Percentiles rank a stretch among this genome's conserved stretches.
phyloP scores from a whole-genome alignment of 2,329 filamentous ascomycete species.

The Aspergillus ibericus region DNA sequence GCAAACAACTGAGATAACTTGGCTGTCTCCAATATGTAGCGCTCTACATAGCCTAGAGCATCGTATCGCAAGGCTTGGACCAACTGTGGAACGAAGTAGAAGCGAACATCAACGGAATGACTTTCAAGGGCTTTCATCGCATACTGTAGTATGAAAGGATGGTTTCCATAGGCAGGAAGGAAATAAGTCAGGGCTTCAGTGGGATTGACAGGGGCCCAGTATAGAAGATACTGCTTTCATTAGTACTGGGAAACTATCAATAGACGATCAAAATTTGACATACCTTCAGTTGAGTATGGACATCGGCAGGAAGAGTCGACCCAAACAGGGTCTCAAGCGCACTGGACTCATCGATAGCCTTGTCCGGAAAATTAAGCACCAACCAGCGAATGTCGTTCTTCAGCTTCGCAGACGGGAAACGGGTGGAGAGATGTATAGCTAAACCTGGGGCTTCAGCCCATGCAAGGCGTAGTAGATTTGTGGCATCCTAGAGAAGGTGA shows the following conservation, averaged over 20 bases:
- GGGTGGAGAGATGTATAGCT: conserved; percentile 77
- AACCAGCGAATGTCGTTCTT: conserved; percentile 75
- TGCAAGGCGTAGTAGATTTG: conserved; percentile 72
- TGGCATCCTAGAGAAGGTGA: conserved; percentile 50
- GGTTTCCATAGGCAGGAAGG: conserved; percentile 82
- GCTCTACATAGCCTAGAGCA: conserved; percentile 86
- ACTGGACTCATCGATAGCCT: conserved; percentile 76
- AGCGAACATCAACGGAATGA: conserved; percentile 93
- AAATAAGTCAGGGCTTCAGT: conserved; percentile 93
- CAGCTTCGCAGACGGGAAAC: conserved; percentile 75
- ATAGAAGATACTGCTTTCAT: conserved; percentile 71
- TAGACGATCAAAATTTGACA: conserved; percentile 1
- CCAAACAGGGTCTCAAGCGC: conserved; percentile 81
- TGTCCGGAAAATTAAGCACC: conserved; percentile 79
- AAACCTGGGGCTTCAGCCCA: conserved; percentile 84
- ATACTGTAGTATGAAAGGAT: conserved; percentile 93
- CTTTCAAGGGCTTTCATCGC: conserved; percentile 93
- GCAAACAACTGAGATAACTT: conserved; percentile 98
- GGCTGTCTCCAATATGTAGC: conserved; percentile 94
- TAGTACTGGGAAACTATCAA: conserved; percentile 6
- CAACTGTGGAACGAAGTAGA: conserved; percentile 98
- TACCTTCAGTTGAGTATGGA: conserved; percentile 82
- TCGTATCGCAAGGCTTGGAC: conserved; percentile 95
- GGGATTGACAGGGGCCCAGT: conserved; percentile 90
- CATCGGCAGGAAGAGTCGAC: conserved; percentile 71